Conservation (phyloP, 345 rosid species). For the Brassica nigra region DNA sequence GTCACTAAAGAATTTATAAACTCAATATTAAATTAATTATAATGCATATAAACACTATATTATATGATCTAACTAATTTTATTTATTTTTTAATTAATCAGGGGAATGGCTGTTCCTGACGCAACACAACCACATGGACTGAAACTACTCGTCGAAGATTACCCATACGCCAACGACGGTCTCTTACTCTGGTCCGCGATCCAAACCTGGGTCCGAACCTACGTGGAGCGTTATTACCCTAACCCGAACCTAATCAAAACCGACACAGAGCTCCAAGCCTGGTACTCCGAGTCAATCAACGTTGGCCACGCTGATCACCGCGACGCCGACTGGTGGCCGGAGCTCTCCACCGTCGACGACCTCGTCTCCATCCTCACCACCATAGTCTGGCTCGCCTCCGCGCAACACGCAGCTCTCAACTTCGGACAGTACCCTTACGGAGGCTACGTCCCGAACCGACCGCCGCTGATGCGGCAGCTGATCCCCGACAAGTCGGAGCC, state of each 20-base stretch:
- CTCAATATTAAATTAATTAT: not conserved
- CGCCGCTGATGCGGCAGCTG: constrained; percentile 81
- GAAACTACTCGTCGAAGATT: constrained; percentile 87
- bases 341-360: constrained; percentile 53
- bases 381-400: constrained; percentile 92
- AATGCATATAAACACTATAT: not conserved
- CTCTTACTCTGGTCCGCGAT: constrained; percentile 83
- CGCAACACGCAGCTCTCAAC: constrained; percentile 95
- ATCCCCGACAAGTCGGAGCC: constrained; percentile 80
- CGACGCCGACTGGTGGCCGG: constrained; percentile 87
- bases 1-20: not conserved
- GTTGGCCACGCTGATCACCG: constrained; percentile 84
- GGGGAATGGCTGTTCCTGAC: constrained; percentile 91
- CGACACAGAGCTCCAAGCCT: constrained; percentile 78
- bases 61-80: not conserved
- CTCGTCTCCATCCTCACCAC: constrained; percentile 72
- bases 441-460: constrained; percentile 88
- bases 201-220: constrained; percentile 83
- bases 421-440: constrained; percentile 96
- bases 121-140: constrained; percentile 86
- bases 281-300: constrained; percentile 85
- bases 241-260: constrained; percentile 49
- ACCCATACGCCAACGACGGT: constrained; percentile 94
- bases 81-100: constrained; percentile 20
- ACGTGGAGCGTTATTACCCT: constrained; percentile 80